phyloP scores from a whole-genome alignment of 2,329 filamentous ascomycete species.

The Ophiostoma tasmaniense region DNA sequence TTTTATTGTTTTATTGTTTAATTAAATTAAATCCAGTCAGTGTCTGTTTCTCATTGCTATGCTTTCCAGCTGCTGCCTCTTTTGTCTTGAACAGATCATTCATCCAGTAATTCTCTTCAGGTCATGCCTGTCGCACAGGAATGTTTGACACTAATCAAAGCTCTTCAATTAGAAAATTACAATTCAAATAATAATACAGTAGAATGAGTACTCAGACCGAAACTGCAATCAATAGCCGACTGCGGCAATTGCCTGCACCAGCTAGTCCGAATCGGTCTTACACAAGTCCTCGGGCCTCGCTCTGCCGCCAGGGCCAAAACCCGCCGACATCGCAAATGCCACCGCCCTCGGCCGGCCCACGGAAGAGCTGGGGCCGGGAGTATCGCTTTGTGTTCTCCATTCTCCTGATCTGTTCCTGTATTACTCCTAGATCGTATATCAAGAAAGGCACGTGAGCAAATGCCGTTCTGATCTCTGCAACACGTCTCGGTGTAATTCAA shows the following conservation, averaged over 20 bases:
- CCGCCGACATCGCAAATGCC: conserved; percentile 5
- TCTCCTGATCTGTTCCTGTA: background rate
- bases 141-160: too few relatives aligned
- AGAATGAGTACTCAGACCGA: too few relatives aligned
- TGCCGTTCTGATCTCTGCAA: background rate
- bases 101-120: background rate
- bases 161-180: too few relatives aligned
- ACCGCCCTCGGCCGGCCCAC: conserved; percentile 2
- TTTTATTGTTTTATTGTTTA: background rate
- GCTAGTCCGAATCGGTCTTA: background rate
- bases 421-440: background rate
- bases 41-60: background rate
- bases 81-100: background rate
- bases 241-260: background rate
- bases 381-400: background rate
- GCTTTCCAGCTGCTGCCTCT: background rate
- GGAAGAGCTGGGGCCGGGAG: background rate
- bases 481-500: background rate
- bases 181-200: background rate
- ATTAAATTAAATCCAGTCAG: too few relatives aligned
- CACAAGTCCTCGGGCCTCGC: background rate
- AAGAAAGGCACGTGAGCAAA: background rate
- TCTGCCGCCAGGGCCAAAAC: background rate
- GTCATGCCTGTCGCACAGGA: background rate
- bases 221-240: conserved; percentile 7